Evolutionary conservation across 805 yeast species (phyloP).

Genomic region (Wickerhamomyces subpelliculosus): DNA sequence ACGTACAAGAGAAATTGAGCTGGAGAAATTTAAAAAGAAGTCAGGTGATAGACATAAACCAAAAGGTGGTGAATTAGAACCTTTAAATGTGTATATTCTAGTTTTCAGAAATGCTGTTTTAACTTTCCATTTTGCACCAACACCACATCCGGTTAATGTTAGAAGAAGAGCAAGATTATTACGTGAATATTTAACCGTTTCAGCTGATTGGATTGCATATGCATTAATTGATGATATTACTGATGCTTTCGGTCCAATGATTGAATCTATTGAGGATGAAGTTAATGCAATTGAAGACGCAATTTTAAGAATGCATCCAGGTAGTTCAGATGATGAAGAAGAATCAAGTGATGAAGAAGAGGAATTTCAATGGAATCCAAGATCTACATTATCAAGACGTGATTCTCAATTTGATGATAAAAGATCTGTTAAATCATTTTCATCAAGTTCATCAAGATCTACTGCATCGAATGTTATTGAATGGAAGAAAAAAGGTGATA

Average conservation of each 20-base stretch:
- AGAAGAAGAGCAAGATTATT: constrained; percentile 86
- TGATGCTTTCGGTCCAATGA: constrained; percentile 96
- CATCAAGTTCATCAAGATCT: constrained; percentile 24
- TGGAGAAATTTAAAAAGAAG: constrained; percentile 32
- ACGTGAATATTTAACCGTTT: constrained; percentile 80
- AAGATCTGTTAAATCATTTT: constrained; percentile 17
- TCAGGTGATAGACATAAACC: constrained; percentile 39
- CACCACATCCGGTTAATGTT: constrained; percentile 95
- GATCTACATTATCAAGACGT: neutral
- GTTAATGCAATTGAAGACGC: constrained; percentile 94
- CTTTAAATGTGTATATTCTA: constrained; percentile 86
- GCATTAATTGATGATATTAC: constrained; percentile 95
- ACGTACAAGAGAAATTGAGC: constrained; percentile 25
- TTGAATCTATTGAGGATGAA: constrained; percentile 88
- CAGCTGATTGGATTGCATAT: constrained; percentile 96
- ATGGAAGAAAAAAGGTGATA: constrained; percentile 91
- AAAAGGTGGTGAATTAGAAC: constrained; percentile 58
- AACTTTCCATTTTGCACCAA: constrained; percentile 89
- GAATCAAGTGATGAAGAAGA: constrained; percentile 31
- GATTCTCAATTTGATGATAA: constrained; percentile 12
- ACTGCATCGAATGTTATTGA: constrained; percentile 42
- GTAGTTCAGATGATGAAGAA: constrained; percentile 36
- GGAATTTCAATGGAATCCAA: constrained; percentile 24
- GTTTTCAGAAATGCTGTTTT: constrained; percentile 88
- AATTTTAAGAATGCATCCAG: constrained; percentile 71